A percentile compares a stretch with the other conserved stretches of the same genome.
Conservation (phyloP, 2,329 filamentous ascomycete genomes). For the Akanthomyces dipterigenus region DNA sequence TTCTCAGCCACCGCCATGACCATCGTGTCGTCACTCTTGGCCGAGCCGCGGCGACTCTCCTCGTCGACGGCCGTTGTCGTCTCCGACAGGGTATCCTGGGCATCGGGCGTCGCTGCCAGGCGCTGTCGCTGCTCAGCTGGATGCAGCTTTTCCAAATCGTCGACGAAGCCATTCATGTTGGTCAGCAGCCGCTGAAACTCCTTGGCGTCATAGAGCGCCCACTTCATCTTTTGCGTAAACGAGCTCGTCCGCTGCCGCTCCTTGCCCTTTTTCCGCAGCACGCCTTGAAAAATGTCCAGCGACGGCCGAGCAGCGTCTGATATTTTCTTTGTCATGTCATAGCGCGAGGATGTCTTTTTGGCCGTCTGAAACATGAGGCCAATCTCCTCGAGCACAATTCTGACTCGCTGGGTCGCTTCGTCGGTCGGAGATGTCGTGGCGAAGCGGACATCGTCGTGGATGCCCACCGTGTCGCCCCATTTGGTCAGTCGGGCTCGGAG, state of each 20-base stretch:
- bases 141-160: conserved; percentile 21
- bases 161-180: conserved; percentile 18
- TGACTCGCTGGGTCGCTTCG: conserved; percentile 11
- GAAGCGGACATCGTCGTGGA: conserved; percentile 24
- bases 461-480: conserved; percentile 27
- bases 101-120: not conserved
- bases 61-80: not conserved
- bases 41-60: not conserved
- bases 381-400: conserved; percentile 21
- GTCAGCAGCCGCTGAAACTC: conserved; percentile 18
- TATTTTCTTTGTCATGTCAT: conserved; percentile 15
- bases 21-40: conserved; percentile 2
- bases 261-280: not conserved
- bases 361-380: conserved; percentile 18
- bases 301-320: conserved; percentile 7
- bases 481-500: conserved; percentile 25
- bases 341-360: conserved; percentile 13
- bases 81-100: conserved; percentile 15
- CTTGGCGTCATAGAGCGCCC: conserved; percentile 20
- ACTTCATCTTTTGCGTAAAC: conserved; percentile 17
- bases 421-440: conserved; percentile 10
- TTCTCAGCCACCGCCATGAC: not conserved
- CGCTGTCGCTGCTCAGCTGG: conserved; percentile 13
- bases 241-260: conserved; percentile 16
- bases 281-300: conserved; percentile 6